Evolutionary conservation across 371 early-diverging fungal genomes (phyloP).

Genomic region (Actinomortierella ambigua): DNA sequence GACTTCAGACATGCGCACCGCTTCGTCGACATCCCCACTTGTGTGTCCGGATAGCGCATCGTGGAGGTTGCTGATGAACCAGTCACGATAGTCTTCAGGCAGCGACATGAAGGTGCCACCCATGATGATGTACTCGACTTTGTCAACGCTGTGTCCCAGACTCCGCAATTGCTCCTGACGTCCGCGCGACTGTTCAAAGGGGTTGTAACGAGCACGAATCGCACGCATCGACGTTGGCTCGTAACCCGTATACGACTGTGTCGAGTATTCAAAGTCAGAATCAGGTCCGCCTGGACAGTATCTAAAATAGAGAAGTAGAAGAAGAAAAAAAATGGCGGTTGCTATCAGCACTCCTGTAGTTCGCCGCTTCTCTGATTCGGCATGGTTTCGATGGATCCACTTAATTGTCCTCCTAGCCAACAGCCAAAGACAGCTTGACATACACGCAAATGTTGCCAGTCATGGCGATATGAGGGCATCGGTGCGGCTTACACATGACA

Average conservation of each 20-base stretch:
- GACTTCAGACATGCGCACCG: slow-evolving; percentile 96
- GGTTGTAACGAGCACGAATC: slow-evolving; percentile 98
- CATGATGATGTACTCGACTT: slow-evolving; percentile 99
- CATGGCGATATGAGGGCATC: slow-evolving; percentile 99
- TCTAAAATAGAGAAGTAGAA: slow-evolving; percentile 34
- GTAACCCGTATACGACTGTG: slow-evolving; percentile 99
- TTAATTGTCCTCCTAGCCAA: too few relatives aligned
- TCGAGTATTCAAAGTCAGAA: slow-evolving; percentile 99
- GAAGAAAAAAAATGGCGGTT: too few relatives aligned
- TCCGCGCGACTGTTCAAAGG: slow-evolving; percentile 97
- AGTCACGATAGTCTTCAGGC: slow-evolving; percentile 93
- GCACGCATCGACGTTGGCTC: slow-evolving; percentile 99
- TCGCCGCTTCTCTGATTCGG: too few relatives aligned
- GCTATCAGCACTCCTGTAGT: too few relatives aligned
- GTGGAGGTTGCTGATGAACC: slow-evolving; percentile 98
- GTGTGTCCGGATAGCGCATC: slow-evolving; percentile 97
- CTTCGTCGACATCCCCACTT: slow-evolving; percentile 94
- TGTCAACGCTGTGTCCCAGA: slow-evolving; percentile 98
- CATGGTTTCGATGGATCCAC: too few relatives aligned
- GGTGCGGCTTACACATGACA: slow-evolving; percentile 99
- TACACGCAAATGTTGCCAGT: slow-evolving; percentile 99
- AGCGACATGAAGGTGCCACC: slow-evolving; percentile 99
- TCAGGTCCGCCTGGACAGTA: slow-evolving; percentile 99
- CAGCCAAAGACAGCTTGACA: slow-evolving; percentile 19
- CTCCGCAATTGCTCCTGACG: slow-evolving; percentile 95